Base-by-base conservation (phyloP, 2,329 filamentous ascomycete species). In the Aspergillus sp. region DNA sequence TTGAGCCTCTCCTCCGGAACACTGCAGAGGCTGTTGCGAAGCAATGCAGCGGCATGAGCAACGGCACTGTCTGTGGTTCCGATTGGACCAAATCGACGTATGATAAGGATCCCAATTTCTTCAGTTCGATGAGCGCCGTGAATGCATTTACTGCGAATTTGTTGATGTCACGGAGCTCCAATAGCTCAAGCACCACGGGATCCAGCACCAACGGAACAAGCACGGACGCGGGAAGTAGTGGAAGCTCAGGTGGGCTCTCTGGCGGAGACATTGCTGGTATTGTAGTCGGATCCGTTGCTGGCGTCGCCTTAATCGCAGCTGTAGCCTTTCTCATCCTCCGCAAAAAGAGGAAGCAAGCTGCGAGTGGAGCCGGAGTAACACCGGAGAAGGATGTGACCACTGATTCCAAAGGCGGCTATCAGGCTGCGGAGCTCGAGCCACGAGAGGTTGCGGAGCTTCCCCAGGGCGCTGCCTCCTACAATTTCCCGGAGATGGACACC, bases 201-300 rank as follows among this genome's bases (percentile, higher is more conserved):
- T 2, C 47, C 2, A 32, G 25, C 17, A 49, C 43, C 54, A 17
- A 39, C 21, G 21, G 39, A 28, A 41, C 17, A 3, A 41, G 36
- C 17, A 49, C 12, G 25, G 17, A 25, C 13, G 15, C 36, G 1
- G 17, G 10, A 17, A 28, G 23, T 19, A 13, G 17, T n/a, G 30
- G 23, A n/a, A 57, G 43, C 25, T 23, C 19, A 17, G 43, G 41
- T 32, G 39, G 54, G 7, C 54, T 57, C 17, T 38, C 43, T 17
- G 36, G 28, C 19, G 54, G 54, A 13, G 43, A 36, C 19, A 48
- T 57, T 43, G 54, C 54, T 5, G 54, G 54, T 3, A 48, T 36
- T 2, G 54, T 39, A 9, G 54, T 49, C 17, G 54, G 54, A 13
- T 57, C 54, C 8, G 25, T 57, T 36, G 54, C 28, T 38, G 41